A percentile compares a stretch with the other conserved stretches of the same genome.
These are phyloP conservation scores for Rhododendron molle DNA, from an alignment of 148 eudicot genomes.

Conservation along the genomic window DNA sequence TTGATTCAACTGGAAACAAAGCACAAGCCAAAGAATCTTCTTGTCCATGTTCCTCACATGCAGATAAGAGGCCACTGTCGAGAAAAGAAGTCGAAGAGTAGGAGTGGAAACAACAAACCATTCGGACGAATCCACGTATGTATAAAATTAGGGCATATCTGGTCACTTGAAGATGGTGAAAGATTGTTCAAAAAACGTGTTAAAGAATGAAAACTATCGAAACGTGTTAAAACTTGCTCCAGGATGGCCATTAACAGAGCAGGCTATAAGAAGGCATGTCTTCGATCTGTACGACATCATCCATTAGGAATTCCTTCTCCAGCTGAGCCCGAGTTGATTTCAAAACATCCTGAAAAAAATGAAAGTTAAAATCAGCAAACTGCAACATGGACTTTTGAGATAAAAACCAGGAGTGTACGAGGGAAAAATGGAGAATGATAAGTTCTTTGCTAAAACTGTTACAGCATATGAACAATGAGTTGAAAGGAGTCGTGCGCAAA, in stretches of 20 bases:
- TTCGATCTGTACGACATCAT: conserved; percentile 59
- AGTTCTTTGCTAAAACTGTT: background rate
- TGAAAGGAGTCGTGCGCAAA: background rate
- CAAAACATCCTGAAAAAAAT: conserved; percentile 49
- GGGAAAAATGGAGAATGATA: background rate
- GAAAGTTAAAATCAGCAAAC: background rate
- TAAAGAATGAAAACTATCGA: no score
- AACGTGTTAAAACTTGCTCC: background rate
- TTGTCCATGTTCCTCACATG: background rate
- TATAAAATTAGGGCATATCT: background rate
- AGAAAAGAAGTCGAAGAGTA: background rate
- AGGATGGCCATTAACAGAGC: conserved; percentile 30
- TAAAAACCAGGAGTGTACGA: background rate
- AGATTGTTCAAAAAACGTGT: background rate
- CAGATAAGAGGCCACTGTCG: background rate
- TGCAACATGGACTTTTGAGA: background rate
- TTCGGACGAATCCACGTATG: background rate
- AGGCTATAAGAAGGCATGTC: conserved; percentile 78
- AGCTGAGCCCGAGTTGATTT: conserved; percentile 63
- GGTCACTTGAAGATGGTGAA: background rate
- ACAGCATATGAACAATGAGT: background rate
- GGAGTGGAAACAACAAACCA: background rate
- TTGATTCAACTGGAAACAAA: background rate
- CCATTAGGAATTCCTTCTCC: conserved; percentile 73
- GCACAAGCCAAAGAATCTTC: background rate